These are phyloP conservation scores for Cicer pinnatifidum DNA, from an alignment of 306 rosid species.

Conservation along the genomic window DNA sequence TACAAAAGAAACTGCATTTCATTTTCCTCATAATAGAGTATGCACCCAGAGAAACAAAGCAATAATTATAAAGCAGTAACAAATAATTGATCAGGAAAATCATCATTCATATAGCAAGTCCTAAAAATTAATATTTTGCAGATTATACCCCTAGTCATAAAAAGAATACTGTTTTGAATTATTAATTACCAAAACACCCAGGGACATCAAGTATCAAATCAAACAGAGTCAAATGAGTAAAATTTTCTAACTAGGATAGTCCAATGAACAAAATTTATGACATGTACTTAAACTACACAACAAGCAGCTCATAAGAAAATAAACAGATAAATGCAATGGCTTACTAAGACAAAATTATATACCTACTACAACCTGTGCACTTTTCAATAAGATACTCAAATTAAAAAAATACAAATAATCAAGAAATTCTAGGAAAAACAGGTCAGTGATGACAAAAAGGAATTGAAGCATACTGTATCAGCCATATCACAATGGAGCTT, in stretches of 20 bases:
- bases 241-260: not conserved
- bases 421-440: constrained; percentile 5
- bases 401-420: not conserved
- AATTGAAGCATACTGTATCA: constrained; percentile 69
- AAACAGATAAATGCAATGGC: not conserved
- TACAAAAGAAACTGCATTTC: not conserved
- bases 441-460: constrained; percentile 16
- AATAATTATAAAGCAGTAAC: not conserved
- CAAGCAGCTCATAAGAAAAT: constrained; percentile 7
- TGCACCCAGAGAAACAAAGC: not conserved
- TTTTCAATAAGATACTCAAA: not conserved
- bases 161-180: not conserved
- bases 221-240: not conserved
- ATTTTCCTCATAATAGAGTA: constrained; percentile 15
- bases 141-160: constrained; percentile 8
- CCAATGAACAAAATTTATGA: constrained; percentile 3
- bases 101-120: constrained; percentile 8
- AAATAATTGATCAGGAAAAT: not conserved
- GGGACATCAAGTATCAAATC: not conserved
- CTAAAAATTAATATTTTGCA: not conserved
- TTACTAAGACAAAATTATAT: constrained; percentile 1
- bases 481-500: constrained; percentile 94
- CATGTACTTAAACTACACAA: constrained; percentile 28
- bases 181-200: constrained; percentile 17
- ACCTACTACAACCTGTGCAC: not conserved